phyloP scores from a whole-genome alignment of 129 eudicot species.

The Saussurea involucrata region DNA sequence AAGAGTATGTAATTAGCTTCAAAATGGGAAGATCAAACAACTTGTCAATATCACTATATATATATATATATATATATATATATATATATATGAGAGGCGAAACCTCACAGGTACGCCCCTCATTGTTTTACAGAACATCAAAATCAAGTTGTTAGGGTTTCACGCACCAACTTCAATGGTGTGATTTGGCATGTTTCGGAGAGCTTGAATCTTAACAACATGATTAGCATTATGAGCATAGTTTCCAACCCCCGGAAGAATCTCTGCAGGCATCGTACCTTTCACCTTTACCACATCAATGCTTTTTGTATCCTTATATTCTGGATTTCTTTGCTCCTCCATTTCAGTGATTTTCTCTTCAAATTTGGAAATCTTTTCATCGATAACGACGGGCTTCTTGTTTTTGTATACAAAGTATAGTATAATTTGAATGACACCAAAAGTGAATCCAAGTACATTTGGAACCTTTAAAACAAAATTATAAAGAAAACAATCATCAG shows the following conservation, averaged over 20 bases:
- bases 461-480: constrained; percentile 30
- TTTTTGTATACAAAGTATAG: constrained; percentile 44
- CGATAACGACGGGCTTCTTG: constrained; percentile 11
- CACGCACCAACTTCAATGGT: constrained; percentile 23
- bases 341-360: constrained; percentile 1
- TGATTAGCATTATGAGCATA: background rate
- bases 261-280: constrained; percentile 24
- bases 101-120: too few species aligned
- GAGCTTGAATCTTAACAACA: background rate
- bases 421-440: constrained; percentile 52
- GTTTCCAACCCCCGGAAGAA: constrained; percentile 16
- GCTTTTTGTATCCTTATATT: constrained; percentile 16
- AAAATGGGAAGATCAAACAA: background rate
- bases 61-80: too few species aligned
- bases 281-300: constrained; percentile 34
- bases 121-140: background rate
- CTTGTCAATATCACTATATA: background rate
- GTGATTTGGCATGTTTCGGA: background rate
- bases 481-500: background rate
- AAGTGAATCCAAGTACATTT: constrained; percentile 51
- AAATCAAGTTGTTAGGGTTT: background rate
- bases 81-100: too few species aligned
- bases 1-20: background rate
- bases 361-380: constrained; percentile 15
- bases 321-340: constrained; percentile 19